Evolutionary conservation across 2,329 filamentous ascomycete genomes (phyloP).

Genomic region (Talaromyces sp.): DNA sequence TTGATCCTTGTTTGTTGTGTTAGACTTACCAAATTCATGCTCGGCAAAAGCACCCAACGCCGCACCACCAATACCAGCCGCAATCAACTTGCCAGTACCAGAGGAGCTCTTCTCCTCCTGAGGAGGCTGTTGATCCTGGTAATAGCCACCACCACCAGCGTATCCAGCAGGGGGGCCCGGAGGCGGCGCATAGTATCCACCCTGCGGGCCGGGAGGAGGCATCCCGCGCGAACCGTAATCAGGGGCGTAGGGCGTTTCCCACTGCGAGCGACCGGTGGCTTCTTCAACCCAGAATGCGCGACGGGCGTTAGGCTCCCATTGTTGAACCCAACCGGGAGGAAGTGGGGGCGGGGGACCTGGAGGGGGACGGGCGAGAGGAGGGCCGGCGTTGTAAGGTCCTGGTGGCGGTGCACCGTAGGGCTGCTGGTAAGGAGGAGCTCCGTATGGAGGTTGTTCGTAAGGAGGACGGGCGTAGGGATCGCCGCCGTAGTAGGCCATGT

Average conservation of each 20-base stretch:
- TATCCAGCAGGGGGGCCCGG: conserved; percentile 20
- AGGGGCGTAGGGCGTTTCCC: conserved; percentile 58
- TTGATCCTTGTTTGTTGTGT: no score
- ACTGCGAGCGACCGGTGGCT: conserved; percentile 64
- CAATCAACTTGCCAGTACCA: conserved; percentile 55
- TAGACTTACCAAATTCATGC: conserved; percentile 58
- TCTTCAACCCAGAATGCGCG: conserved; percentile 69
- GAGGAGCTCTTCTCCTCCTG: conserved; percentile 44
- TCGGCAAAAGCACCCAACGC: conserved; percentile 60
- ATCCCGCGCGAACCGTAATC: conserved; percentile 24
- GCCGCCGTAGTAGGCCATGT: conserved; percentile 29
- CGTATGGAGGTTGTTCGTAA: conserved; percentile 21
- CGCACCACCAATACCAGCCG: conserved; percentile 61
- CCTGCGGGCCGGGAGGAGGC: conserved; percentile 17
- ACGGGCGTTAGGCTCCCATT: conserved; percentile 64
- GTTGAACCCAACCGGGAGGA: conserved; percentile 63
- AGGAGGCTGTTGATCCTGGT: conserved; percentile 6
- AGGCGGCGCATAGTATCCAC: background rate
- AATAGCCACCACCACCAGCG: conserved; percentile 16
- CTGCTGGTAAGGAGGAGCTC: conserved; percentile 30
- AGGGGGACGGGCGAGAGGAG: conserved; percentile 34
- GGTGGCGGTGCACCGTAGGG: conserved; percentile 30
- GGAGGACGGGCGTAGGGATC: conserved; percentile 28
- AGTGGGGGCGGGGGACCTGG: conserved; percentile 53
- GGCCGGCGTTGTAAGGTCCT: no score